Evolutionary conservation across 2,329 filamentous ascomycete species (phyloP), one percentile per base, ranked within the genome.

Genomic region (Colletotrichum ledebouriae): DNA sequence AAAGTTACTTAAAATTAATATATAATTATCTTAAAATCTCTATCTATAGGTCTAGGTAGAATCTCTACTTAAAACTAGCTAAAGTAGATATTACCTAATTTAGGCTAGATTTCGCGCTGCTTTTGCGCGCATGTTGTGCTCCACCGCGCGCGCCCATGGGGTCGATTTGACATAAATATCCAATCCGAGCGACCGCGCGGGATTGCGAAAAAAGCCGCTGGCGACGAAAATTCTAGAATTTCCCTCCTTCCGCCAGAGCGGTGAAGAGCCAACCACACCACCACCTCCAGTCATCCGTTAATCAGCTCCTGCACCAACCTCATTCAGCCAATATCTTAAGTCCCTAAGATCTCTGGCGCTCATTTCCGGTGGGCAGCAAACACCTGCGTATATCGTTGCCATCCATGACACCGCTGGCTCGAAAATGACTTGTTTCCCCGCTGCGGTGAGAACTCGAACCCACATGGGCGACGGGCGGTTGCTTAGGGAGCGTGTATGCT

Each of bases 181-280:
- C 49, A 25, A 25, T 22, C 29, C 12, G 15, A 33, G 25, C 29
- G 42, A 52, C 42, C 44, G 29, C 17, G 44, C 44, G 20, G 33
- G 10, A 22, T 20, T 39, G 20, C 39, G 49, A 34, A 50, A 50
- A 12, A n/a, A 44, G 41, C 13, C 7, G n/a, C 29, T 15, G 33
- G 15, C 11, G 25, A 52, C 25, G 66, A 66, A 69, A 57, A 39
- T 66, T 69, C 55, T 56, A 66, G 66, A 69, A 55, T 63, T 22
- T 37, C 37, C 59, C n/a, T 33, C 25, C 6, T 17, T 42, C 60
- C 49, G 17, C 37, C 29, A 44, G n/a, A 52, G 60, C 53, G 39
- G 53, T 63, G 60, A 29, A 7, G 12, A 59, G 46, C 3, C 52
- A 15, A 25, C 47, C 20, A 9, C 20, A 17, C 34, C 39, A 56